Evolutionary conservation across 2,329 filamentous ascomycete genomes (phyloP).

Genomic region (Apiospora kogelbergensis): DNA sequence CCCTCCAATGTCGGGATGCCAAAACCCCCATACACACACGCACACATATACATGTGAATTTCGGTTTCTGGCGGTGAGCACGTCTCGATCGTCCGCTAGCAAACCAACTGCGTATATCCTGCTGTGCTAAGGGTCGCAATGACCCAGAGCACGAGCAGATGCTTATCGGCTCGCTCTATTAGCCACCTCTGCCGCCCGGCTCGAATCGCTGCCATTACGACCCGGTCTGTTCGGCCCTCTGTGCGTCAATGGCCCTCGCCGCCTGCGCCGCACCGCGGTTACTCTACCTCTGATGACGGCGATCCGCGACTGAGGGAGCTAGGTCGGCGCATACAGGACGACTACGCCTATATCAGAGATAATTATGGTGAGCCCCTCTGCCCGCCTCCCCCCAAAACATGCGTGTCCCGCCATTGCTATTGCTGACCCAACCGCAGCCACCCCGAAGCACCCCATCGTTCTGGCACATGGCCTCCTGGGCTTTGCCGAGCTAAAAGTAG

Average conservation of each 20-base stretch:
- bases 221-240: not conserved
- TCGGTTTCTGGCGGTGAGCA: not conserved
- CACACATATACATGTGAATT: no score
- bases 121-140: not conserved
- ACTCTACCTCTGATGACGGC: slow-evolving; percentile 21
- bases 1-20: not conserved
- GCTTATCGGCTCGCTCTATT: slow-evolving; percentile 1
- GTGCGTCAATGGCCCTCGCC: not conserved
- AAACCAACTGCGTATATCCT: not conserved
- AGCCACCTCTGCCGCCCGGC: not conserved
- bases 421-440: slow-evolving; percentile 35
- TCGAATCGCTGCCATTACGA: not conserved
- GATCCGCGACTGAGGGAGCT: slow-evolving; percentile 43
- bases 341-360: slow-evolving; percentile 45
- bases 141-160: slow-evolving; percentile 2
- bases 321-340: slow-evolving; percentile 43
- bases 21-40: not conserved
- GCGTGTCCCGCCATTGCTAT: slow-evolving; percentile 5
- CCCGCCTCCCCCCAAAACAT: not conserved
- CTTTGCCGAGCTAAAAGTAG: slow-evolving; percentile 57
- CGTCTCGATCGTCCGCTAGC: not conserved
- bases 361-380: slow-evolving; percentile 39
- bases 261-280: slow-evolving; percentile 4
- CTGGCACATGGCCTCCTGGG: slow-evolving; percentile 66
- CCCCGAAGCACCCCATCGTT: slow-evolving; percentile 61